Percentiles rank a stretch among this genome's conserved stretches.
Conservation (phyloP, 306 rosid species). For the Quercus glauca region DNA sequence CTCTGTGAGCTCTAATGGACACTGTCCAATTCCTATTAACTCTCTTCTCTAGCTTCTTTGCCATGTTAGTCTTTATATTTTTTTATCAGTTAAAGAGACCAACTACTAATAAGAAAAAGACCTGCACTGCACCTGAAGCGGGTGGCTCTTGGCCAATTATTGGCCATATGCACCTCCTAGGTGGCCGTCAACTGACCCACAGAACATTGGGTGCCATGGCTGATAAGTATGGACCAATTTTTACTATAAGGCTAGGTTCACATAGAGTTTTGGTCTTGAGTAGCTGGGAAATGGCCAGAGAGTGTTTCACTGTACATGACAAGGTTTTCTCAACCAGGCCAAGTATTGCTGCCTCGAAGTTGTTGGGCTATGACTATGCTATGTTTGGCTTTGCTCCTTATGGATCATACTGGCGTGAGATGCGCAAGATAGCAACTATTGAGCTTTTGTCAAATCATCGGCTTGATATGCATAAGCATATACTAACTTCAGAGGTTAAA, state of each 20-base stretch:
- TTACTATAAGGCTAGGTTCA: slow-evolving; percentile 36
- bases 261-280: slow-evolving; percentile 20
- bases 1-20: slow-evolving; percentile 18
- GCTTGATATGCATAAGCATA: slow-evolving; percentile 34
- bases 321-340: slow-evolving; percentile 35
- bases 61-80: slow-evolving; percentile 11
- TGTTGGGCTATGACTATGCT: slow-evolving; percentile 28
- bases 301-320: slow-evolving; percentile 35
- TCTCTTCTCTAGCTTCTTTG: slow-evolving; percentile 6
- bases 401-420: slow-evolving; percentile 37
- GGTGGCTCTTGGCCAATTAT: slow-evolving; percentile 35
- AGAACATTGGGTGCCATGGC: slow-evolving; percentile 33
- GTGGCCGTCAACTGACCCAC: slow-evolving; percentile 16
- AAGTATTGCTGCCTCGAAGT: slow-evolving; percentile 16
- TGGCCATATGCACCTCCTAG: slow-evolving; percentile 39
- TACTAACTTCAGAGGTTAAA: slow-evolving; percentile 27
- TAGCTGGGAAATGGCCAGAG: slow-evolving; percentile 31
- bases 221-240: slow-evolving; percentile 31
- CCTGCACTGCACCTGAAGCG: slow-evolving; percentile 20
- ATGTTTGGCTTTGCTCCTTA: slow-evolving; percentile 41
- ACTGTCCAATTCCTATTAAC: background rate
- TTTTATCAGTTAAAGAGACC: slow-evolving; percentile 8
- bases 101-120: background rate
- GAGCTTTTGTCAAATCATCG: slow-evolving; percentile 34
- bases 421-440: slow-evolving; percentile 37